Evolutionary conservation across 768 basidiomycete species (phyloP).

Genomic region (Suillus sp.): DNA sequence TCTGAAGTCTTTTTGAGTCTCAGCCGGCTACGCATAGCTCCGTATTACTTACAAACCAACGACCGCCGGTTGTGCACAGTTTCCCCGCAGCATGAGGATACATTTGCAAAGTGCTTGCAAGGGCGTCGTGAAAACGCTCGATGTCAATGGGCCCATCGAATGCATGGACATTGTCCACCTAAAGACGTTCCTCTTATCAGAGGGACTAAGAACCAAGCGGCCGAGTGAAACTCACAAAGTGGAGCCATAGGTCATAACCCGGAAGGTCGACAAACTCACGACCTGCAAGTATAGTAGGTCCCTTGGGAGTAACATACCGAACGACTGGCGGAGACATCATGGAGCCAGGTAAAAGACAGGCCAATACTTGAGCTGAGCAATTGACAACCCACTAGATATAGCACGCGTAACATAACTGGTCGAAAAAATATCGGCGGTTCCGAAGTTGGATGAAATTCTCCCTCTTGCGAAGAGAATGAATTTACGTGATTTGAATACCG

Average conservation of each 20-base stretch:
- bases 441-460: background rate
- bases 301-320: constrained; percentile 24
- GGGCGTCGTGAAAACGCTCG: constrained; percentile 25
- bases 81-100: constrained; percentile 31
- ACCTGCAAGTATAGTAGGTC: constrained; percentile 19
- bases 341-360: background rate
- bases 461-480: background rate
- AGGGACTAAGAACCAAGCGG: background rate
- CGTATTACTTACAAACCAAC: constrained; percentile 24
- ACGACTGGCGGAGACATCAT: constrained; percentile 17
- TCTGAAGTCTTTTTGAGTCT: constrained; percentile 17
- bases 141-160: constrained; percentile 20
- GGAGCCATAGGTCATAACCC: constrained; percentile 26
- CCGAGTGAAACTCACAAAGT: constrained; percentile 16
- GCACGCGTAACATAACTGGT: background rate
- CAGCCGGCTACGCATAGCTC: background rate
- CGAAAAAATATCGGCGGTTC: background rate
- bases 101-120: constrained; percentile 25
- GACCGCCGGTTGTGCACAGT: constrained; percentile 16
- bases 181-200: constrained; percentile 12
- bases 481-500: background rate
- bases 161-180: constrained; percentile 25
- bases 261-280: constrained; percentile 20
- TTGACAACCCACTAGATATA: background rate
- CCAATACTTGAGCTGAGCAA: background rate